These are phyloP conservation scores for Hirschioporus abietinus DNA, from an alignment of 768 basidiomycete species.

Conservation along the genomic window DNA sequence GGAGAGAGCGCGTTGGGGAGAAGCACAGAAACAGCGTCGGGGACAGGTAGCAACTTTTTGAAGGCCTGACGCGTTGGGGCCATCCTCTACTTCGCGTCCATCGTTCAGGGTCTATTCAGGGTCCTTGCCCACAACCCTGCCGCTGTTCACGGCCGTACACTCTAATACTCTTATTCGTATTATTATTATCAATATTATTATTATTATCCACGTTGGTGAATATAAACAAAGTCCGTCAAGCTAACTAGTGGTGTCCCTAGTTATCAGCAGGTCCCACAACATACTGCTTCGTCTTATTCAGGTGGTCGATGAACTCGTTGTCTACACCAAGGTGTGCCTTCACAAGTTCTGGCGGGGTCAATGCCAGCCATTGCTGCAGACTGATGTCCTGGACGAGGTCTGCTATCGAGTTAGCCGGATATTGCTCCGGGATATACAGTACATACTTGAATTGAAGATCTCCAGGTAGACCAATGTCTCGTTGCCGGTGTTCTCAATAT, in stretches of 20 bases:
- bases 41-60: neutral
- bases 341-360: slow-evolving; percentile 22
- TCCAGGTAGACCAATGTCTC: slow-evolving; percentile 43
- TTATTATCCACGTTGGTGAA: neutral
- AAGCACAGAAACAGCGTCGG: neutral
- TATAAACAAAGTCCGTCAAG: no score
- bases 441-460: slow-evolving; percentile 38
- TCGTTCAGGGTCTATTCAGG: neutral
- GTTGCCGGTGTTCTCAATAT: slow-evolving; percentile 50
- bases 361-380: slow-evolving; percentile 33
- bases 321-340: slow-evolving; percentile 20
- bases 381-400: slow-evolving; percentile 31
- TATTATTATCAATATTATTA: neutral
- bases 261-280: slow-evolving; percentile 26
- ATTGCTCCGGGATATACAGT: slow-evolving; percentile 23
- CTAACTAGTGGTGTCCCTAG: no score
- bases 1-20: neutral
- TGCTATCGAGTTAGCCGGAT: slow-evolving; percentile 4
- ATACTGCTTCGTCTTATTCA: slow-evolving; percentile 21
- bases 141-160: neutral
- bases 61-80: neutral
- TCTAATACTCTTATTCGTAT: no score
- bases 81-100: neutral
- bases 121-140: neutral
- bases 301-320: slow-evolving; percentile 13